phyloP scores from a whole-genome alignment of 805 yeast genomes.

The Schwanniomyces yamadae region DNA sequence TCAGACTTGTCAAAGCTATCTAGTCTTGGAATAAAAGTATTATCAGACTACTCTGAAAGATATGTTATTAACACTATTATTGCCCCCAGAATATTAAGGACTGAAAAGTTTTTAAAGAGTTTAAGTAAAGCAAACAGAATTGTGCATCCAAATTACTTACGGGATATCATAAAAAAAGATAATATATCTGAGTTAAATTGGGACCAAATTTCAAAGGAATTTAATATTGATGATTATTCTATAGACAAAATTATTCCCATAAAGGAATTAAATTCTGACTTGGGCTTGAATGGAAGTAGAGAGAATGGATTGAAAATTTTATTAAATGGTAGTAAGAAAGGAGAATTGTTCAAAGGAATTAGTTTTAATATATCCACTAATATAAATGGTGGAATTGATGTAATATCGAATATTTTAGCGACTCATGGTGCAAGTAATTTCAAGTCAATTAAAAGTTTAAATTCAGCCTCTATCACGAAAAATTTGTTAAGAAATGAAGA shows the following conservation, averaged over 20 bases:
- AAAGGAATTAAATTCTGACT: slow-evolving; percentile 31
- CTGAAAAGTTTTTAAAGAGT: slow-evolving; percentile 80
- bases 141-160: slow-evolving; percentile 54
- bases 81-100: slow-evolving; percentile 80
- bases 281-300: slow-evolving; percentile 17
- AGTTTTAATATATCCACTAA: slow-evolving; percentile 54
- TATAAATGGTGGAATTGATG: slow-evolving; percentile 59
- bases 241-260: slow-evolving; percentile 32
- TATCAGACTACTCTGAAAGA: slow-evolving; percentile 42
- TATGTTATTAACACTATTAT: slow-evolving; percentile 49
- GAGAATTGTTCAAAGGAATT: slow-evolving; percentile 46
- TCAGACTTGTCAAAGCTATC: slow-evolving; percentile 44
- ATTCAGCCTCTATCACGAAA: slow-evolving; percentile 12
- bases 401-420: slow-evolving; percentile 54
- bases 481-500: slow-evolving; percentile 15
- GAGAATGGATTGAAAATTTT: slow-evolving; percentile 18
- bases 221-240: slow-evolving; percentile 29
- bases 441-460: slow-evolving; percentile 21
- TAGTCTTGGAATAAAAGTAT: slow-evolving; percentile 57
- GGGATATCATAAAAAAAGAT: slow-evolving; percentile 37
- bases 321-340: slow-evolving; percentile 19
- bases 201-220: slow-evolving; percentile 16
- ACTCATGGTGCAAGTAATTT: slow-evolving; percentile 54
- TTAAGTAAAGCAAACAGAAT: slow-evolving; percentile 56
- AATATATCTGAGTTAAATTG: slow-evolving; percentile 9